These are phyloP conservation scores for Magnolia sinica DNA, from an alignment of 164 flowering plant genomes.

Conservation along the genomic window DNA sequence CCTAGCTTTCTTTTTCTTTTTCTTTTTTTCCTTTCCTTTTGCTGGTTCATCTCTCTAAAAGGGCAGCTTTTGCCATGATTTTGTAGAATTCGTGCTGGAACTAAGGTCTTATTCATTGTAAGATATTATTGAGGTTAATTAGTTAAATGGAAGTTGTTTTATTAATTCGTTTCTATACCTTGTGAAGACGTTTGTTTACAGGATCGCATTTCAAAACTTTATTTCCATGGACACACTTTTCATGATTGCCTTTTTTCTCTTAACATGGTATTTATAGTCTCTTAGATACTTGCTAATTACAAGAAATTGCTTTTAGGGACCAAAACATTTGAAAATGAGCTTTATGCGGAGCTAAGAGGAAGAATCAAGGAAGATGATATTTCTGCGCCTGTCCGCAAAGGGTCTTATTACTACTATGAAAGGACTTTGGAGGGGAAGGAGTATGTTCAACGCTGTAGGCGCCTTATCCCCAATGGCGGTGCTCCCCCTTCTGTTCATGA, in stretches of 20 bases:
- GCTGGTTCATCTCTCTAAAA: too few relatives aligned
- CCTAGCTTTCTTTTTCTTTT: too few relatives aligned
- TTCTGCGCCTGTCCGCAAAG: slow-evolving; percentile 67
- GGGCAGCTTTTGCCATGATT: too few relatives aligned
- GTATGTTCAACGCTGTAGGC: slow-evolving; percentile 76
- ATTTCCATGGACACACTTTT: neutral
- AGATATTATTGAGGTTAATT: too few relatives aligned
- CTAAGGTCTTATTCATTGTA: too few relatives aligned
- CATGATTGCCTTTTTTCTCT: neutral
- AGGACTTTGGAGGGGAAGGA: slow-evolving; percentile 77
- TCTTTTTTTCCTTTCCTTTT: too few relatives aligned
- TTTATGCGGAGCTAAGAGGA: slow-evolving; percentile 72
- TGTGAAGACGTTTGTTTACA: too few relatives aligned
- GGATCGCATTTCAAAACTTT: neutral
- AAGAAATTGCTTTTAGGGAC: slow-evolving; percentile 34
- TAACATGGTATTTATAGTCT: too few relatives aligned
- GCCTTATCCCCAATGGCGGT: slow-evolving; percentile 31
- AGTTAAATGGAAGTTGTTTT: too few relatives aligned
- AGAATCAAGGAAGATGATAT: slow-evolving; percentile 89
- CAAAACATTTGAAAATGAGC: slow-evolving; percentile 53
- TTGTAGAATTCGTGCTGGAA: too few relatives aligned
- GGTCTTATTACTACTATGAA: slow-evolving; percentile 66
- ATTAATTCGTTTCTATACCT: too few relatives aligned
- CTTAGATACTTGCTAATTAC: neutral
- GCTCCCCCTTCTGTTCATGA: slow-evolving; percentile 56